These are phyloP conservation scores for Apiotrichum montevideense DNA, from an alignment of 1,284 basidiomycete species.

Conservation along the genomic window DNA sequence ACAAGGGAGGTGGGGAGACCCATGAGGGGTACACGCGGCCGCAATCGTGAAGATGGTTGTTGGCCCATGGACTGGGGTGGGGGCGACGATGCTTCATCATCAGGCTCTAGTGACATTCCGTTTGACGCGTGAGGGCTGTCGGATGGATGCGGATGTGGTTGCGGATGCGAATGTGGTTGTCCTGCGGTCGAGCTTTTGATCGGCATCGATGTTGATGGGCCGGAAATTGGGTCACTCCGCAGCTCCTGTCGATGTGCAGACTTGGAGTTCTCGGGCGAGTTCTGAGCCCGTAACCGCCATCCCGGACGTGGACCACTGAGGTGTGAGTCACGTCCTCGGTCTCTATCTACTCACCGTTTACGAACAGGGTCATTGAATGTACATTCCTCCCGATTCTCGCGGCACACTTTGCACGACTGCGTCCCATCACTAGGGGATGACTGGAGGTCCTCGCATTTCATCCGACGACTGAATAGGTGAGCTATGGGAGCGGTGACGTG, in stretches of 20 bases:
- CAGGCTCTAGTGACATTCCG: background rate
- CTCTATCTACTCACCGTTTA: slow-evolving; percentile 19
- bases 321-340: background rate
- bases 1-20: slow-evolving; percentile 21
- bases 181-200: too few species aligned
- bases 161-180: too few species aligned
- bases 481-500: background rate
- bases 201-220: too few species aligned
- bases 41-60: background rate
- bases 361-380: slow-evolving; percentile 23
- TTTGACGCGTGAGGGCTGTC: background rate
- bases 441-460: slow-evolving; percentile 25
- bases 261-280: slow-evolving; percentile 4
- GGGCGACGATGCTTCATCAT: background rate
- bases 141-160: too few species aligned
- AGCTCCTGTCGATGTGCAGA: background rate
- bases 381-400: slow-evolving; percentile 22
- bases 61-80: background rate
- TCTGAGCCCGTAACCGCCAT: slow-evolving; percentile 4
- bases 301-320: slow-evolving; percentile 10
- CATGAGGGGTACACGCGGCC: slow-evolving; percentile 9
- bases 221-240: background rate
- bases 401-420: slow-evolving; percentile 21
- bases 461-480: slow-evolving; percentile 17
- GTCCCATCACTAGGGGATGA: background rate